Conservation (phyloP, 2,329 filamentous ascomycete species). For the Triangularia verruculosa region DNA sequence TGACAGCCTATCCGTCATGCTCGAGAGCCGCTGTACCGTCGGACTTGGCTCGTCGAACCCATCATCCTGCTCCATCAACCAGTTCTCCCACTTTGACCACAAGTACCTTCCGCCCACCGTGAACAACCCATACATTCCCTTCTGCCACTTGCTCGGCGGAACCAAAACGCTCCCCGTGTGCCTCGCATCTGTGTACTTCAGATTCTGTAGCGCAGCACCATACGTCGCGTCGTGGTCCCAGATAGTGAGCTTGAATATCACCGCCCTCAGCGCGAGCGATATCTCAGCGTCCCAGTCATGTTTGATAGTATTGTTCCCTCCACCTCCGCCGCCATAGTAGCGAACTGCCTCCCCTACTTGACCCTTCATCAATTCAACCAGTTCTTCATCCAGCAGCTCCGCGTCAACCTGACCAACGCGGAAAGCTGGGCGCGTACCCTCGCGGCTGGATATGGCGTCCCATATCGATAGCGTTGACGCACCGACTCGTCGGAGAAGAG, state of each 20-base stretch:
- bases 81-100: slow-evolving; percentile 90
- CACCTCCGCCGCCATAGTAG: slow-evolving; percentile 69
- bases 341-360: slow-evolving; percentile 87
- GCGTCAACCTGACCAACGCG: slow-evolving; percentile 95
- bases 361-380: slow-evolving; percentile 77
- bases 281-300: slow-evolving; percentile 91
- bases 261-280: slow-evolving; percentile 67
- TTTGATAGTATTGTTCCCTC: slow-evolving; percentile 60
- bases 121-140: slow-evolving; percentile 75
- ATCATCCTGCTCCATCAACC: slow-evolving; percentile 73
- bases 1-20: slow-evolving; percentile 65
- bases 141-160: slow-evolving; percentile 77
- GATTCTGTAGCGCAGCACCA: slow-evolving; percentile 86
- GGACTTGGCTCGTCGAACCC: slow-evolving; percentile 64
- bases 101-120: slow-evolving; percentile 86
- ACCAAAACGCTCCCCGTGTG: slow-evolving; percentile 46
- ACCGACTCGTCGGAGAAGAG: slow-evolving; percentile 55
- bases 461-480: slow-evolving; percentile 58
- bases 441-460: slow-evolving; percentile 68
- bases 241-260: slow-evolving; percentile 90
- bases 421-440: slow-evolving; percentile 81
- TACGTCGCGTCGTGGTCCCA: slow-evolving; percentile 98
- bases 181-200: slow-evolving; percentile 84
- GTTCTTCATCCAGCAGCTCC: slow-evolving; percentile 89
- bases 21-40: slow-evolving; percentile 56